phyloP scores from a whole-genome alignment of 352 stramenopile species.

The Thraustochytrium sp. region DNA sequence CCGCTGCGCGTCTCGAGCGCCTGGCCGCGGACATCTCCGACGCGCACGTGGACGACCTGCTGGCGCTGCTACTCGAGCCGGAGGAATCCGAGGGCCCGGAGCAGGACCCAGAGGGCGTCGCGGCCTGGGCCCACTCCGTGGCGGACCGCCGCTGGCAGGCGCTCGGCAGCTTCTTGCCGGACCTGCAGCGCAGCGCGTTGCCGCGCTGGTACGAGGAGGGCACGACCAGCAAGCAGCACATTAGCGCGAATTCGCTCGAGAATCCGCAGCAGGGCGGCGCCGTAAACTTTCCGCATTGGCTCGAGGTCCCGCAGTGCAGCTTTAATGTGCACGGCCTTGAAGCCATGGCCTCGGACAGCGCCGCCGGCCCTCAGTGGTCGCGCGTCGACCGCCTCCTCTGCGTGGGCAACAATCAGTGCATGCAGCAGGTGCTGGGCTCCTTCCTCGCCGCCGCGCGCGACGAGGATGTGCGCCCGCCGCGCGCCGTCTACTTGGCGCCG shows the following conservation, averaged over 20 bases:
- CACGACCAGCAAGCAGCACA: too few species aligned
- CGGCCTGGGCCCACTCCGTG: not conserved
- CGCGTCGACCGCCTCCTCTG: not conserved
- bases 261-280: too few species aligned
- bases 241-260: too few species aligned
- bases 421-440: not conserved
- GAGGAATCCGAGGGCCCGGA: not conserved
- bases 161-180: not conserved
- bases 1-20: not conserved
- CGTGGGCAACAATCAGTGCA: not conserved
- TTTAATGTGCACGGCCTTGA: slow-evolving; percentile 16
- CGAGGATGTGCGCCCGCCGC: not conserved
- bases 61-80: not conserved
- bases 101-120: not conserved
- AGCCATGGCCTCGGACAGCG: not conserved
- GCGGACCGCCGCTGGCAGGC: not conserved
- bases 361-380: not conserved
- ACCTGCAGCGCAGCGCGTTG: not conserved
- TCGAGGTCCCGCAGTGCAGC: slow-evolving; percentile 11
- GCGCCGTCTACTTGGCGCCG: not conserved
- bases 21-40: not conserved
- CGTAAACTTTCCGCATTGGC: slow-evolving; percentile 32
- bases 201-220: not conserved
- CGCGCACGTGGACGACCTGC: not conserved
- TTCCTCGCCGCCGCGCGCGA: not conserved